Evolutionary conservation across 129 eudicot species (phyloP), one percentile per base, ranked within the genome.

Genomic region (Glebionis coronaria): DNA sequence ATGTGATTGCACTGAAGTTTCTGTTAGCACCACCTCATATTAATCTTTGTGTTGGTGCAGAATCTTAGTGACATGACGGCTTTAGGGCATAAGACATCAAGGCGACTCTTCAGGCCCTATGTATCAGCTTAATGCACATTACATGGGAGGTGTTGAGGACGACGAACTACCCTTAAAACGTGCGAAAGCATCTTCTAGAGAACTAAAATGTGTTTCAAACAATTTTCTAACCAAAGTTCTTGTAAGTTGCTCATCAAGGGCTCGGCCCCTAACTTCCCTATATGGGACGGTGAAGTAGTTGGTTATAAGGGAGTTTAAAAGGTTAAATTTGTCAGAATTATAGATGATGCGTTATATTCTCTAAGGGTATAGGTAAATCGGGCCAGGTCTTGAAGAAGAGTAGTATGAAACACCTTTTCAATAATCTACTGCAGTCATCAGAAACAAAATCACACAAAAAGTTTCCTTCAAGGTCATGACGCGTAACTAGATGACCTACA

Each of bases 81-180:
- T n/a, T n/a, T n/a, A n/a, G n/a, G n/a, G n/a, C n/a, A n/a, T n/a
- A n/a, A n/a, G n/a, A n/a, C n/a, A n/a, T n/a, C n/a, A n/a, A n/a
- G n/a, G n/a, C n/a, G n/a, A n/a, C n/a, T n/a, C n/a, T n/a, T n/a
- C n/a, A n/a, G n/a, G n/a, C n/a, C n/a, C 61, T 56, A 73, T 77
- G 79, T 79, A 91, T 91, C 95, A 96, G 95, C 91, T 92, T 90
- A 92, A 70, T 85, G 72, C 82, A 73, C 95, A 76, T 88, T 92
- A 86, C 98, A 92, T 92, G 96, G 96, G 95, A 88, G 95, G 87
- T 78, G 85, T 72, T 76, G 86, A 81, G 81, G 95, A 92, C 73
- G 88, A 83, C 45, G 89, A 84, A 82, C 96, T 95, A 88, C 96
- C 96, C 74, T 86, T 84, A 75, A 92, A 92, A 78, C 95, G 96